These are phyloP conservation scores for Brettanomyces nanus DNA, from an alignment of 805 yeast genomes.

Conservation along the genomic window DNA sequence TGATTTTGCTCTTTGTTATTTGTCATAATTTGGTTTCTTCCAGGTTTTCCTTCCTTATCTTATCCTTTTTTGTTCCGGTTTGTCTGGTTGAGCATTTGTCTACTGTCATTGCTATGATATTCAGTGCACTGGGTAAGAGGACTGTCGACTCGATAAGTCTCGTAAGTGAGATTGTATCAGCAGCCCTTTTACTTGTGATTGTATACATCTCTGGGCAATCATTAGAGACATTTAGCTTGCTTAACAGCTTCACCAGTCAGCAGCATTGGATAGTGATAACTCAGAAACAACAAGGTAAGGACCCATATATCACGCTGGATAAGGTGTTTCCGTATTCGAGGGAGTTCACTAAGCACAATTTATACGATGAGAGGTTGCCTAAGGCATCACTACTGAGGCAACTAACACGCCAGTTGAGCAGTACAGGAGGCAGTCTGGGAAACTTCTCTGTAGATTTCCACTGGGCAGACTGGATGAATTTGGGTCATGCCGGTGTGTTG, in stretches of 20 bases:
- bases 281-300: not conserved
- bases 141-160: too few species aligned
- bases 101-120: too few species aligned
- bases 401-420: not conserved
- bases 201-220: not conserved
- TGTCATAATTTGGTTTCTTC: too few species aligned
- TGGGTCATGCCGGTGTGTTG: slow-evolving; percentile 1
- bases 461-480: slow-evolving; percentile 5
- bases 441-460: slow-evolving; percentile 1
- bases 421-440: not conserved
- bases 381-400: not conserved
- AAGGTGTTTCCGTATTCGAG: slow-evolving; percentile 2
- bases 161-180: too few species aligned
- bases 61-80: too few species aligned
- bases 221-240: not conserved
- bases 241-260: slow-evolving; percentile 4
- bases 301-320: not conserved
- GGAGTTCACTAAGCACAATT: not conserved
- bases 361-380: slow-evolving; percentile 4
- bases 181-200: too few species aligned
- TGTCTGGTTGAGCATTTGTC: too few species aligned
- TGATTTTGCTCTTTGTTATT: too few species aligned
- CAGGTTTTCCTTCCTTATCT: too few species aligned
- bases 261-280: slow-evolving; percentile 2
- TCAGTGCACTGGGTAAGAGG: too few species aligned